Base-by-base conservation (phyloP, 2,329 filamentous ascomycete species). In the Fusarium ramigenum region DNA sequence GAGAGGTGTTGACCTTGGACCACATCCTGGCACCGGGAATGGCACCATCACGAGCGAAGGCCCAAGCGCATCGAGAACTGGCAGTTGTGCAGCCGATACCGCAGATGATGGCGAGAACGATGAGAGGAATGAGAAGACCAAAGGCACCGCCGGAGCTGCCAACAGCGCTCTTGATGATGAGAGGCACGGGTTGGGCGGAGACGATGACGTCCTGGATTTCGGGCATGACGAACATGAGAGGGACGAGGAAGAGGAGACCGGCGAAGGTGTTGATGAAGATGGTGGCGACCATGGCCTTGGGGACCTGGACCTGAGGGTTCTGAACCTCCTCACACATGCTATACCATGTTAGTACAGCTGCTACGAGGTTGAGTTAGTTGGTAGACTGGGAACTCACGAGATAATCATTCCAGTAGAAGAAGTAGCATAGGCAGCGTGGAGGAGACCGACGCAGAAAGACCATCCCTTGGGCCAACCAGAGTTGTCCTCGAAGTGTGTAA, bases 341-440 rank as follows among this genome's bases (percentile, higher is more conserved):
- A 67, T 11, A 49, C 7, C n/a, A 5, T 11, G 30, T 68, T 14
- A 68, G 47, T 5, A 16, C 4, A 10, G 32, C 23, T 19, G 34
- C 3, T 19, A 7, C 16, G 2, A 32, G 10, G 36, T 5, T 5
- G 14, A 14, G 36, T 42, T 39, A 42, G 36, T 54, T 2, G 16
- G 30, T 23, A 23, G 25, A 14, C 6, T 10, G 23, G 4, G 10
- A 18, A 85, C 89, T 85, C 83, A 92, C 90, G 90, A 92, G 79
- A 93, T 91, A 68, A 94, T 92, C 92, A 94, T 94, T 82, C 93
- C 93, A 0, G 92, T 93, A 15, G 91, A 92, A 7, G 92, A 93
- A 16, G 91, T 93, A 52, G 91, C 91, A 78, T 94, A 93, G 64
- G 90, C 92, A 53, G 90, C 92, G 76, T 93, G 92, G 23, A 93